Percentiles rank a stretch among this genome's conserved stretches.
Evolutionary conservation across 176 grass and related monocot species (phyloP).

Genomic region (Aegilops bicornis): DNA sequence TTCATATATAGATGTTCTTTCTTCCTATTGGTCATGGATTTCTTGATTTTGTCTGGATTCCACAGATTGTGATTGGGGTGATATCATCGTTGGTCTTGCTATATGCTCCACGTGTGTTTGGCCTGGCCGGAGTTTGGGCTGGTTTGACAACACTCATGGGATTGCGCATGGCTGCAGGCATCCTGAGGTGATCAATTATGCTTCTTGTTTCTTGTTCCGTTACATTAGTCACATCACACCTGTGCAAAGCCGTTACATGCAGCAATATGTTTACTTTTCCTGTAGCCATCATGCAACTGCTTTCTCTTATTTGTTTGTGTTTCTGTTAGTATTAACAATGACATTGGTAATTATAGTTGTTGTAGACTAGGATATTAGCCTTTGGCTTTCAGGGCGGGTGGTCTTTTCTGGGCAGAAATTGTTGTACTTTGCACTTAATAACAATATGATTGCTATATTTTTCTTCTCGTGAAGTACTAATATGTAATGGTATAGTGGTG

Average conservation of each 20-base stretch:
- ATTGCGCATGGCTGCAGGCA: constrained; percentile 67
- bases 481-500: neutral
- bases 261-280: neutral
- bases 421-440: too few species aligned
- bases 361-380: too few species aligned
- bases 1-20: neutral
- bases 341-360: too few species aligned
- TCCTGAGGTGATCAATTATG: constrained; percentile 59
- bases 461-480: neutral
- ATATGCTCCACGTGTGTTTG: constrained; percentile 72
- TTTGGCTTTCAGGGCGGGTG: too few species aligned
- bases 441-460: neutral
- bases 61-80: constrained; percentile 72
- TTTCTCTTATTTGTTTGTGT: too few species aligned
- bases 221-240: neutral
- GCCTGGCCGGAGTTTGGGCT: constrained; percentile 87
- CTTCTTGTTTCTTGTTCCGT: constrained; percentile 18
- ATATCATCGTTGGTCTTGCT: constrained; percentile 79
- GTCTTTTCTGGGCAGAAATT: too few species aligned
- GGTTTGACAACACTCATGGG: constrained; percentile 95
- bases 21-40: neutral
- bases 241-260: neutral
- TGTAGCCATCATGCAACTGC: neutral
- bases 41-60: constrained; percentile 28
- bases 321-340: too few species aligned